Conservation (phyloP, 2,329 filamentous ascomycete genomes). For the Scorias spongiosa region DNA sequence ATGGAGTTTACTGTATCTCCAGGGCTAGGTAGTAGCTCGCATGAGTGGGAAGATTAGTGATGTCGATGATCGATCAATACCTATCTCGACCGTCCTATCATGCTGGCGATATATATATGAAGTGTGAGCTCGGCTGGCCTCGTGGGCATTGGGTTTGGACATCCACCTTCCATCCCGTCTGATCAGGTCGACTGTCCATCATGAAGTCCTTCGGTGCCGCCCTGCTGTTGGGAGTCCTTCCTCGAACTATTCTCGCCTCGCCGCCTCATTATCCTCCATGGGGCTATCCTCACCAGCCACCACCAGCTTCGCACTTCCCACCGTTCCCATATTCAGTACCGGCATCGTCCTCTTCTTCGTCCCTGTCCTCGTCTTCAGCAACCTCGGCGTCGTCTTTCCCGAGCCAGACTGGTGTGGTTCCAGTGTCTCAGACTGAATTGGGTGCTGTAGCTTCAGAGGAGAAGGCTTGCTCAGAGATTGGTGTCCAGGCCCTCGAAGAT, state of each 20-base stretch:
- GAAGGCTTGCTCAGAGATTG: conserved; percentile 31
- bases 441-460: conserved; percentile 34
- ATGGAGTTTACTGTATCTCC: no score
- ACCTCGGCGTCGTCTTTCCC: no score
- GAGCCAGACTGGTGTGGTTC: no score
- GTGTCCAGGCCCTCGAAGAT: conserved; percentile 28
- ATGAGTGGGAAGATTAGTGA: no score
- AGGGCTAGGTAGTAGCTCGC: no score
- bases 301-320: not conserved
- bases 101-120: no score
- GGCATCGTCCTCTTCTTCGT: no score
- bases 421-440: conserved; percentile 7
- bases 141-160: not conserved
- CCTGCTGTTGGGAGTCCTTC: not conserved
- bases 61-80: no score
- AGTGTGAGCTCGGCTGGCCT: no score
- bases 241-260: not conserved
- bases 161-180: not conserved
- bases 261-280: not conserved
- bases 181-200: not conserved
- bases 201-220: not conserved
- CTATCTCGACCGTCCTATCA: no score
- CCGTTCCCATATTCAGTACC: not conserved
- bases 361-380: no score
- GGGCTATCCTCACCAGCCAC: no score